A percentile compares a stretch with the other conserved stretches of the same genome.
These are phyloP conservation scores for Claviceps pazoutovae DNA, from an alignment of 2,329 filamentous ascomycete genomes.

Conservation along the genomic window DNA sequence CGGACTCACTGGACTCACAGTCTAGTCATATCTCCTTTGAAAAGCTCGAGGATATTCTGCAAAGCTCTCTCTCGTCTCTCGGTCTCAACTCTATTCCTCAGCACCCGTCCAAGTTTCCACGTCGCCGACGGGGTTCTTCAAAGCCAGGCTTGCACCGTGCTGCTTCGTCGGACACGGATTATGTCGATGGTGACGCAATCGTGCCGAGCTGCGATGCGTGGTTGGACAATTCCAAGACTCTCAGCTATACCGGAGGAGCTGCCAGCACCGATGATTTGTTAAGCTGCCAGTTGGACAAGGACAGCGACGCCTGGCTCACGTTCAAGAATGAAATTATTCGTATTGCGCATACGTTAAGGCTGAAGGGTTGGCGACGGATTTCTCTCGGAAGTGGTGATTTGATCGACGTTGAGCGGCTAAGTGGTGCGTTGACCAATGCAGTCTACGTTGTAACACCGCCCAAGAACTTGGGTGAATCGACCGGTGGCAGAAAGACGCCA, in stretches of 20 bases:
- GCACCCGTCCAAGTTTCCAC: slow-evolving; percentile 26
- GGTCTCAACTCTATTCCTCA: slow-evolving; percentile 33
- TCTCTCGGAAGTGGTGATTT: slow-evolving; percentile 54
- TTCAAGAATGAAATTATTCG: slow-evolving; percentile 92
- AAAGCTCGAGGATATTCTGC: slow-evolving; percentile 65
- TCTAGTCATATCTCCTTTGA: slow-evolving; percentile 63
- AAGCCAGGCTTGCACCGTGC: slow-evolving; percentile 28
- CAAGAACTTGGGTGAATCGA: slow-evolving; percentile 32
- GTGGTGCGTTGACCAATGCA: slow-evolving; percentile 88
- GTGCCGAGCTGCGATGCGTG: slow-evolving; percentile 74
- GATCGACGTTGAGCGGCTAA: slow-evolving; percentile 62
- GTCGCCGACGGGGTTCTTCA: slow-evolving; percentile 25
- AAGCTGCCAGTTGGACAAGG: slow-evolving; percentile 42
- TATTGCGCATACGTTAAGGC: slow-evolving; percentile 70
- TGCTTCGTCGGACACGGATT: slow-evolving; percentile 74
- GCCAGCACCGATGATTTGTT: slow-evolving; percentile 28
- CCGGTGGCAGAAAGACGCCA: slow-evolving; percentile 31
- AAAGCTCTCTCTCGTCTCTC: slow-evolving; percentile 46
- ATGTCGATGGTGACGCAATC: slow-evolving; percentile 63
- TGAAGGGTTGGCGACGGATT: slow-evolving; percentile 85
- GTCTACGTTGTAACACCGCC: slow-evolving; percentile 90
- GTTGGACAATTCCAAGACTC: slow-evolving; percentile 80
- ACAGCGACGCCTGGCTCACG: slow-evolving; percentile 61
- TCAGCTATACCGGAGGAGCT: slow-evolving; percentile 51
- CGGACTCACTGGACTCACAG: slow-evolving; percentile 49